Base-by-base conservation (phyloP, 2,329 filamentous ascomycete genomes). In the Chaetomiaceae sp. region DNA sequence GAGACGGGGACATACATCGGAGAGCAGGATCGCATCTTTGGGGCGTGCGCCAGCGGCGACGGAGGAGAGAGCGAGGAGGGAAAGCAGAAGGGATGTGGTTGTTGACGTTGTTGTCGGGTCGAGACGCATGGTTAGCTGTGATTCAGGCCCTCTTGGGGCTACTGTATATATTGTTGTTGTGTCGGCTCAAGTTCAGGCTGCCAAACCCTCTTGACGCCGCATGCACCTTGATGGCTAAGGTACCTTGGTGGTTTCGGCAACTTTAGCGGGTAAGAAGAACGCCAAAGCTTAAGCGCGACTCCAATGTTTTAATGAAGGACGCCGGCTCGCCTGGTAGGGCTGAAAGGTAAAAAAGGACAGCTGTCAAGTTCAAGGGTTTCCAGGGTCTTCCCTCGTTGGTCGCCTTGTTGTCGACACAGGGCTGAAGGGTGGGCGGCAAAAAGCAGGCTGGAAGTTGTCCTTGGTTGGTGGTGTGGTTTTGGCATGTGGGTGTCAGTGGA, bases 21-120 rank as follows among this genome's bases (percentile, higher is more conserved):
- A 81, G 60, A 82, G 74, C 51, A 78, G 75, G 63, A 82, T 76
- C 51, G 78, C 78, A 61, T 79, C 69, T 34, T 70, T 72, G 51
- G 76, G 71, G n/a, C 63, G 64, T 7, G 65, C 42, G 53, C 37
- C 43, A 47, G 16, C 25, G 50, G 56, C 12, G 44, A 34, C 3
- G 25, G 51, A 30, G 12, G 47, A 9, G 45, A 42, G 23, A 27
- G 25, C 10, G 34, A 54, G 38, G 31, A 53, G 40, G 13, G 45
- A 17, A 40, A 51, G 33, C 41, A 48, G 9, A 35, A 44, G 12
- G 12, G 30, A 13, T 5, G 48, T 8, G 2, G 35, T 21, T 16
- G 35, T 10, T 23, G n/a, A n/a, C n/a, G 23, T 25, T 25, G 25
- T 27, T 27, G 25, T 10, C 10, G 37, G 3, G 35, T 30, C 10